phyloP scores from a whole-genome alignment of 108 stramenopile genomes.

The Nitzschia sp. region DNA sequence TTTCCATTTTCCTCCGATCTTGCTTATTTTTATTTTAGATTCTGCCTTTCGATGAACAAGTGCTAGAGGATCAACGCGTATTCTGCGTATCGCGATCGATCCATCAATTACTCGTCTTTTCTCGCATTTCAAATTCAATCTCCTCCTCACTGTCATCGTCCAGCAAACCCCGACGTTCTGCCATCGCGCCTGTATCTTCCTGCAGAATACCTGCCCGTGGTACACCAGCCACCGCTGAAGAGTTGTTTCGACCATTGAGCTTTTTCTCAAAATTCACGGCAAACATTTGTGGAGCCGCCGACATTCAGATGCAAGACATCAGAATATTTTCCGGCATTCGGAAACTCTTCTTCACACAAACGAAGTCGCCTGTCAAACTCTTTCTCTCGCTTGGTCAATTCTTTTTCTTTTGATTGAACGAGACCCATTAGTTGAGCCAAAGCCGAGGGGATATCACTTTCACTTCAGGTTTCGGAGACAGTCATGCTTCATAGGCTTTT shows the following conservation, averaged over 20 bases:
- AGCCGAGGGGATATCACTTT: not conserved
- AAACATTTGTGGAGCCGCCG: conserved; percentile 47
- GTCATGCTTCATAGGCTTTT: too few relatives aligned
- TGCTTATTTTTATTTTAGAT: too few relatives aligned
- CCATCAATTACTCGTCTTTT: conserved; percentile 20
- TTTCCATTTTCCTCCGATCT: too few relatives aligned
- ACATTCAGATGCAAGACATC: conserved; percentile 63
- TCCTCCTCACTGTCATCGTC: conserved; percentile 50
- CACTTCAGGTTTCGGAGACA: not conserved
- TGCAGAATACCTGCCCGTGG: conserved; percentile 9
- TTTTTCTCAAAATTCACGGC: conserved; percentile 53
- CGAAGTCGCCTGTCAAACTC: not conserved
- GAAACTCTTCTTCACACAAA: not conserved
- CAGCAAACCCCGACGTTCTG: conserved; percentile 54
- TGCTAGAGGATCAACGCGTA: too few relatives aligned
- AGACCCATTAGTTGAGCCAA: not conserved
- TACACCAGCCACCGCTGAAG: not conserved
- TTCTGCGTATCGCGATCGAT: too few relatives aligned
- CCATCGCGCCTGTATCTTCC: conserved; percentile 35
- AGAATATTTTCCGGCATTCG: conserved; percentile 17
- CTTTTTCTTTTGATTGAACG: not conserved
- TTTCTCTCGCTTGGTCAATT: not conserved
- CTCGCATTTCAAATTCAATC: conserved; percentile 46
- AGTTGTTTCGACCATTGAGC: conserved; percentile 25
- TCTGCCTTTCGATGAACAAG: too few relatives aligned